phyloP scores from a whole-genome alignment of 108 stramenopile genomes.

The Nitzschia putrida region DNA sequence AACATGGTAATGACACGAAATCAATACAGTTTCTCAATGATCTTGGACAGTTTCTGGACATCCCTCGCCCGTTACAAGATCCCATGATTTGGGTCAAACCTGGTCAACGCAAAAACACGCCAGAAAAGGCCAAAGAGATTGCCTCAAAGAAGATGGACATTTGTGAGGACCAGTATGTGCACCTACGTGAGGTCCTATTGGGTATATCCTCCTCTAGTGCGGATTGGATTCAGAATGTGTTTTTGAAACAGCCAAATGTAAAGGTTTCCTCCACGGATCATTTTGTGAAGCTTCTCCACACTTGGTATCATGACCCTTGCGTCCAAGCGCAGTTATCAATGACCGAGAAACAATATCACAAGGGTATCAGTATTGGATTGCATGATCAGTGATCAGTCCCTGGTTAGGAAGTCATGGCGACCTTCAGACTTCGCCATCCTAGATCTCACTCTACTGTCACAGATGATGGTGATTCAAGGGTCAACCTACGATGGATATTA shows the following conservation, averaged over 20 bases:
- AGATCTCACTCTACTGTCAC: too few species aligned
- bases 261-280: constrained; percentile 37
- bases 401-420: too few species aligned
- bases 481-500: too few species aligned
- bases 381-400: too few species aligned
- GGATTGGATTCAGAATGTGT: constrained; percentile 51
- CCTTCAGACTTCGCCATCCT: too few species aligned
- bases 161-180: constrained; percentile 43
- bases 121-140: constrained; percentile 19
- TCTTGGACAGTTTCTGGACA: constrained; percentile 45
- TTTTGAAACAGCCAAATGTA: constrained; percentile 49
- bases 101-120: constrained; percentile 13
- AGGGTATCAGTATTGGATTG: too few species aligned
- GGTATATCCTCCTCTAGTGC: constrained; percentile 34
- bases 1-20: constrained; percentile 6
- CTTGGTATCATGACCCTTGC: constrained; percentile 61
- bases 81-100: constrained; percentile 45
- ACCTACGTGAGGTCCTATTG: constrained; percentile 41
- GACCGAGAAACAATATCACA: too few species aligned
- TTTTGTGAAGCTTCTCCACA: constrained; percentile 22
- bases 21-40: constrained; percentile 32
- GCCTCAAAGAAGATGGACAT: constrained; percentile 45
- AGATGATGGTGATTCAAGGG: too few species aligned
- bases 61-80: constrained; percentile 18
- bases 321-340: background rate